Evolutionary conservation across 805 yeast species (phyloP).

Genomic region (Hanseniaspora mollemarum): DNA sequence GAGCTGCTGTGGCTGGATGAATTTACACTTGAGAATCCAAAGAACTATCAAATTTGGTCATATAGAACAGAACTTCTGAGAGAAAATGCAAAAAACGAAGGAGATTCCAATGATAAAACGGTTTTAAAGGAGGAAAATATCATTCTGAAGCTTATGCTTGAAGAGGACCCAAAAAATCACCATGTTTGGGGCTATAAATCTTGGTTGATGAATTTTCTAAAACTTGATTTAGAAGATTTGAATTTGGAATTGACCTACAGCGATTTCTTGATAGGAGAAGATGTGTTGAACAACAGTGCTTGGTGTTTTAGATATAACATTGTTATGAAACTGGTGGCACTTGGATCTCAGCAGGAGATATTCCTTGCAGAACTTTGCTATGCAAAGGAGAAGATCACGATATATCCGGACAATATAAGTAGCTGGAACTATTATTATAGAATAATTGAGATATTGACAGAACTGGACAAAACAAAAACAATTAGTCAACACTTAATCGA

Average conservation of each 20-base stretch:
- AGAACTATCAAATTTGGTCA: slow-evolving; percentile 96
- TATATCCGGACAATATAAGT: slow-evolving; percentile 71
- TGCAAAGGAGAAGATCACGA: slow-evolving; percentile 37
- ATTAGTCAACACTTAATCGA: slow-evolving; percentile 31
- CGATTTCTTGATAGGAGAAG: slow-evolving; percentile 40
- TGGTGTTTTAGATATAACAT: slow-evolving; percentile 75
- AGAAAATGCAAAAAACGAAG: slow-evolving; percentile 18
- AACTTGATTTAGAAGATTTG: slow-evolving; percentile 29
- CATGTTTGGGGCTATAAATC: slow-evolving; percentile 92
- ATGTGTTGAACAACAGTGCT: slow-evolving; percentile 80
- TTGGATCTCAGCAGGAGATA: slow-evolving; percentile 18
- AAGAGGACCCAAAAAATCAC: slow-evolving; percentile 77
- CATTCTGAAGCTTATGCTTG: slow-evolving; percentile 54
- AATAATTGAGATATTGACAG: slow-evolving; percentile 31
- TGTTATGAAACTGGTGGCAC: slow-evolving; percentile 27
- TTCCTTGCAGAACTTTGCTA: slow-evolving; percentile 43
- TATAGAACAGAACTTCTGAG: slow-evolving; percentile 62
- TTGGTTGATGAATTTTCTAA: slow-evolving; percentile 59
- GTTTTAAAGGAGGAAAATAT: slow-evolving; percentile 49
- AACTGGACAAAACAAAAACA: slow-evolving; percentile 30
- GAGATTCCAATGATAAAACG: slow-evolving; percentile 21
- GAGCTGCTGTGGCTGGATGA: slow-evolving; percentile 75
- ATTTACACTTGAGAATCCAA: slow-evolving; percentile 63
- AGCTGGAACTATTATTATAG: slow-evolving; percentile 78
- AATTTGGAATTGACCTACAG: slow-evolving; percentile 44